These are phyloP conservation scores for Salix exigua DNA, from an alignment of 345 rosid genomes.

Conservation along the genomic window DNA sequence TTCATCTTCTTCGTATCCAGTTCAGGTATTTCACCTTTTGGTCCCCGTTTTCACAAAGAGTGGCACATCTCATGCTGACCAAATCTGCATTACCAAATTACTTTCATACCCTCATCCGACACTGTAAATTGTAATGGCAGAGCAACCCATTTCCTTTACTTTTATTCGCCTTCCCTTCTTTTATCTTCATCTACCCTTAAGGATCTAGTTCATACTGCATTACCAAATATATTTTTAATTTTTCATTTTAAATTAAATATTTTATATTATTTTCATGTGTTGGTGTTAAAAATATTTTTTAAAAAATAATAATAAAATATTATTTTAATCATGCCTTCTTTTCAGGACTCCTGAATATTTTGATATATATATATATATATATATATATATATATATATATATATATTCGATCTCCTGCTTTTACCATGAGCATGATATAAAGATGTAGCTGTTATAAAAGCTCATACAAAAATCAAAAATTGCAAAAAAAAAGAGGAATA, in stretches of 20 bases:
- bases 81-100: neutral
- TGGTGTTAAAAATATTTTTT: too few relatives aligned
- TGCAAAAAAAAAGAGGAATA: neutral
- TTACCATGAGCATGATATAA: neutral
- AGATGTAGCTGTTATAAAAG: neutral
- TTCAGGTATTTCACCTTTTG: constrained; percentile 6
- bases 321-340: neutral
- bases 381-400: neutral
- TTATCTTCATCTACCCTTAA: neutral
- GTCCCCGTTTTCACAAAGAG: constrained; percentile 23
- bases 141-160: neutral
- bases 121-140: neutral
- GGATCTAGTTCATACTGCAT: accelerated
- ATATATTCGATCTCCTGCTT: neutral
- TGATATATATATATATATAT: neutral
- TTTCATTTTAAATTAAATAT: too few relatives aligned
- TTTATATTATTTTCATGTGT: too few relatives aligned
- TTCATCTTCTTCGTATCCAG: constrained; percentile 1
- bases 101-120: constrained; percentile 5
- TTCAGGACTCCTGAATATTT: neutral
- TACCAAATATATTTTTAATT: too few relatives aligned
- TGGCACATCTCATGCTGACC: constrained; percentile 35
- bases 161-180: neutral
- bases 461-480: neutral
- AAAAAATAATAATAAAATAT: too few relatives aligned